Conservation (phyloP, 805 yeast species). For the Zygoascus bituminiphila region DNA sequence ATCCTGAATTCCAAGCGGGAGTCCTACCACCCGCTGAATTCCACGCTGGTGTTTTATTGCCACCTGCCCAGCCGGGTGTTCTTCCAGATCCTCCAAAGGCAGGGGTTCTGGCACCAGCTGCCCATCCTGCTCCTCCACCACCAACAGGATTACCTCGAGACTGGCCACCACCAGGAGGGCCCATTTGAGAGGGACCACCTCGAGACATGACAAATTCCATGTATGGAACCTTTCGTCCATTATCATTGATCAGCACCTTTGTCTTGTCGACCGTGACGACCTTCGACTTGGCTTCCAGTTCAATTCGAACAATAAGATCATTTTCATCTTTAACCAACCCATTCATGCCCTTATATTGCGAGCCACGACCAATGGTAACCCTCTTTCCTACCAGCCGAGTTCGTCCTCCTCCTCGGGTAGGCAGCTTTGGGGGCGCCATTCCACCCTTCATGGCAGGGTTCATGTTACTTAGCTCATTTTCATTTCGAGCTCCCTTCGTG, state of each 20-base stretch:
- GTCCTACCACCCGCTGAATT: slow-evolving; percentile 36
- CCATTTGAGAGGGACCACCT: slow-evolving; percentile 17
- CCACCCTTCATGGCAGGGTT: slow-evolving; percentile 56
- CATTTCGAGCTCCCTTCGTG: slow-evolving; percentile 61
- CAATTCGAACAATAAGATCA: slow-evolving; percentile 85
- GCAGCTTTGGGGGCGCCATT: slow-evolving; percentile 46
- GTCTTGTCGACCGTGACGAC: slow-evolving; percentile 76
- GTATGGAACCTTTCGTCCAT: slow-evolving; percentile 27
- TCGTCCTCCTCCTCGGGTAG: slow-evolving; percentile 59
- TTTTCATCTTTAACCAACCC: slow-evolving; percentile 93
- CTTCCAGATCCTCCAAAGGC: slow-evolving; percentile 40
- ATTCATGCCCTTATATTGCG: slow-evolving; percentile 83
- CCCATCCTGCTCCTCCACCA: slow-evolving; percentile 27
- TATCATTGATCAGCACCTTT: slow-evolving; percentile 67
- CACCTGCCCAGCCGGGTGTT: slow-evolving; percentile 38
- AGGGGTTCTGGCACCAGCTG: slow-evolving; percentile 32
- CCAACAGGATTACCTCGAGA: neutral
- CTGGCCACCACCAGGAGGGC: slow-evolving; percentile 24
- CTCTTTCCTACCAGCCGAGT: slow-evolving; percentile 75
- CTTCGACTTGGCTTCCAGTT: slow-evolving; percentile 86
- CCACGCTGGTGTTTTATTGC: slow-evolving; percentile 51
- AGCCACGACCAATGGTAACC: slow-evolving; percentile 82
- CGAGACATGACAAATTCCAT: slow-evolving; percentile 15
- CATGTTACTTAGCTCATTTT: slow-evolving; percentile 65
- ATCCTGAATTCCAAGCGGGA: slow-evolving; percentile 46